Base-by-base conservation (phyloP, 108 stramenopile genomes). In the Cyclotella kingstonii region DNA sequence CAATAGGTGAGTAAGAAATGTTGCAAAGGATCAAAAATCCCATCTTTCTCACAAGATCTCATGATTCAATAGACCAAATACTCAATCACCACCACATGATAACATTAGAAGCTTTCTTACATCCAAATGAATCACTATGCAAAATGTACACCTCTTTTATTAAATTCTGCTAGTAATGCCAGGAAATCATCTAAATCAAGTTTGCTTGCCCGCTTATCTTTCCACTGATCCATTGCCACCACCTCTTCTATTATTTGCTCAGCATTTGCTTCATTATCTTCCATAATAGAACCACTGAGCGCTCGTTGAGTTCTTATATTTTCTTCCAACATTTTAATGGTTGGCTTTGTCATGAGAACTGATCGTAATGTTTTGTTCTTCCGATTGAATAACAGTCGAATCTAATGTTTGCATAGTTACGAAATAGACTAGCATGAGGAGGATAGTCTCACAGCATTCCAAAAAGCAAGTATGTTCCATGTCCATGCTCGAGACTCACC, bases 171-270 rank as follows among this genome's bases (percentile, higher is more conserved):
- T 47, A 98, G 73, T 35, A 98, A 72, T 31, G 85, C 84, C 45
- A 99, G 76, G 49, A 99, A 95, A 65, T 99, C 96, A 70, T 98
- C 96, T 31, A 97, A 80, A 70, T 95, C 95, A 66, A 99, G 70
- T 44, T 95, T 95, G 8, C 93, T 83, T 0, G 97, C 96, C 19
- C 98, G 80, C 53, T 89, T 86, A 22, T 84, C 95, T 44, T 81
- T 85, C 75, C 89, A 96, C 46, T 77, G 71, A 4, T 83, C 83
- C 63, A 76, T 65, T 0, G 46, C 56, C 21, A 96, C 62, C n/a
- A 97, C 90, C 36, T 80, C 78, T 69, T 96, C 94, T 7, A 99
- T 66, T 12, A 94, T 76, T 52, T 76, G 63, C 45, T 84, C 70
- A 1, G 84, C 70, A n/a, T 42, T 73, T 41, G 54, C 33, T 27